These are phyloP conservation scores for Sporothrix brasiliensis DNA, from an alignment of 2,329 filamentous ascomycete genomes.

Conservation along the genomic window DNA sequence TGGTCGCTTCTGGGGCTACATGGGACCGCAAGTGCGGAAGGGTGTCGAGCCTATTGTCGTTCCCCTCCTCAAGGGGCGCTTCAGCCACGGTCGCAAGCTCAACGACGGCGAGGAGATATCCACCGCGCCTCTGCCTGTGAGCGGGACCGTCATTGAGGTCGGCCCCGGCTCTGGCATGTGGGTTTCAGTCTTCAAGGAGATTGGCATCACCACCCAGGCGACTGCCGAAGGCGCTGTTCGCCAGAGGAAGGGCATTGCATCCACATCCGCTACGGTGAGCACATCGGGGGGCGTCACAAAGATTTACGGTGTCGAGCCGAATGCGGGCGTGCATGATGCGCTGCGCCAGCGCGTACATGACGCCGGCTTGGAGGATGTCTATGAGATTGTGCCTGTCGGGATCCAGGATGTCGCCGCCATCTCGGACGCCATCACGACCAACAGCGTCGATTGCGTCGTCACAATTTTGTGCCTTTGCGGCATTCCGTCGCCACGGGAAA, in stretches of 20 bases:
- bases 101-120: constrained; percentile 36
- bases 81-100: constrained; percentile 45
- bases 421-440: constrained; percentile 49
- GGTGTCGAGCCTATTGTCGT: constrained; percentile 52
- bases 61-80: constrained; percentile 58
- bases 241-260: constrained; percentile 2
- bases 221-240: constrained; percentile 10
- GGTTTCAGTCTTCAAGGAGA: constrained; percentile 54
- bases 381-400: constrained; percentile 65
- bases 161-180: constrained; percentile 65
- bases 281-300: constrained; percentile 43
- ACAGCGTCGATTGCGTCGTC: constrained; percentile 61
- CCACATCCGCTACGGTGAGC: constrained; percentile 19
- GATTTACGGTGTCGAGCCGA: constrained; percentile 68
- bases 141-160: constrained; percentile 62
- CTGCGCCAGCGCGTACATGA: constrained; percentile 53
- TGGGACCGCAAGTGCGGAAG: constrained; percentile 53
- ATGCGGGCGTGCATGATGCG: constrained; percentile 53
- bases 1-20: constrained; percentile 59
- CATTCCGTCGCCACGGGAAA: constrained; percentile 61
- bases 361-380: constrained; percentile 59
- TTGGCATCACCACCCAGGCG: background rate
- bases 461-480: constrained; percentile 65
- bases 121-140: constrained; percentile 45
- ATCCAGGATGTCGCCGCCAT: constrained; percentile 58